Evolutionary conservation across 75 land plant species (phyloP), one percentile per base, ranked within the genome.

Genomic region (Picea glauca): DNA sequence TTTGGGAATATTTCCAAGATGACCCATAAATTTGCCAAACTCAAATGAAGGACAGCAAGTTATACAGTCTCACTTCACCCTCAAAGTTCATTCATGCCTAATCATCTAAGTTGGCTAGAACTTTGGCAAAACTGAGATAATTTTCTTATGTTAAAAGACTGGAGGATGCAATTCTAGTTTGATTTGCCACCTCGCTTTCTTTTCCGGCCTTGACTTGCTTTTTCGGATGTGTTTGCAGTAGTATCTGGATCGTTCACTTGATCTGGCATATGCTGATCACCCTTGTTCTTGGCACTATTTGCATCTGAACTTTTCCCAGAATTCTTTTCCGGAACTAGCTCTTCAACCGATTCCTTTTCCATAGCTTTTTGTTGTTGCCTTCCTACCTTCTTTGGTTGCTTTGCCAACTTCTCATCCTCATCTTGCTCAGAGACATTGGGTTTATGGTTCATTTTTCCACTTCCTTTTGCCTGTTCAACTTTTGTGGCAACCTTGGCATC

Each of bases 171-270:
- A 70, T 15, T 18, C 50, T 70, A 70, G 23, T 70, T 70, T 40
- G 54, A 70, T 70, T 70, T 70, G 21, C 23, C 54, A 70, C 73
- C 73, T 20, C 54, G 54, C 73, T 40, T 43, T 17, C 72, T 20
- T 46, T 70, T 70, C 18, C 9, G 20, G 33, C 12, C 46, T 70
- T 70, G 46, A 70, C 54, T 70, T n/a, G 54, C 50, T 14, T 70
- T 70, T 70, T 70, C 54, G 43, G 43, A 70, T 70, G 54, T 20
- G 18, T 40, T 70, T 38, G 23, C 21, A 38, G 50, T 43, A 46
- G 73, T 21, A 70, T 70, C 50, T 70, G 26, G 23, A 35, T 18
- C 20, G 73, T 70, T 40, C 50, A 6, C 43, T 46, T 70, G 46
- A 40, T 70, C 50, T 40, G 9, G 23, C n/a, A 40, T 35, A 43